Conservation (phyloP, 208 protist genomes). For the Trypanosoma mega region DNA sequence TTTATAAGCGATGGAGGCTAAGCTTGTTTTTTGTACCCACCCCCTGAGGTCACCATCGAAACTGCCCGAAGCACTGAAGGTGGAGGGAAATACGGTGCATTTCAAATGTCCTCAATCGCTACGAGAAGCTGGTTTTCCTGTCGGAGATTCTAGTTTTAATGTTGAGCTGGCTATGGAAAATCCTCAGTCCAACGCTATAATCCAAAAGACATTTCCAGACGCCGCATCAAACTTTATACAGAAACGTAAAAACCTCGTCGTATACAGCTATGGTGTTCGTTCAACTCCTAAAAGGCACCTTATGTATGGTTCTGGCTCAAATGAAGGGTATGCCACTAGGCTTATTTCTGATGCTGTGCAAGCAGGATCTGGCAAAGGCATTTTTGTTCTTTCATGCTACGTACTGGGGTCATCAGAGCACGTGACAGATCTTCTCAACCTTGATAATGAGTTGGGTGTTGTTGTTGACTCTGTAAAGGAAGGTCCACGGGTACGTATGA, state of each 20-base stretch:
- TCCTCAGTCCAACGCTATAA: constrained; percentile 36
- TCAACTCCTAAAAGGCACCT: constrained; percentile 83
- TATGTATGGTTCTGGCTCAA: constrained; percentile 58
- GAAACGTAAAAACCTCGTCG: constrained; percentile 76
- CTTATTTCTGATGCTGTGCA: constrained; percentile 65
- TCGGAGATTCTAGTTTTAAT: constrained; percentile 57
- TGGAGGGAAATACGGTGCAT: constrained; percentile 44
- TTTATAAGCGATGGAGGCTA: constrained; percentile 67
- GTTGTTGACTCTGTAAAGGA: constrained; percentile 90
- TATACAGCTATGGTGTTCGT: constrained; percentile 83
- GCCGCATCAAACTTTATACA: constrained; percentile 52
- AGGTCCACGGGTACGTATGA: constrained; percentile 76
- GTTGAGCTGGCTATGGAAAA: constrained; percentile 55
- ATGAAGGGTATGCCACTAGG: constrained; percentile 70
- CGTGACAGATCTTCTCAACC: constrained; percentile 77
- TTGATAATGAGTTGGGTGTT: constrained; percentile 76
- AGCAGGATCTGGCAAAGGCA: constrained; percentile 30
- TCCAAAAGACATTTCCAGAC: constrained; percentile 34
- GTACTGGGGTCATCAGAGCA: constrained; percentile 71
- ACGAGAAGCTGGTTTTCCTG: constrained; percentile 67
- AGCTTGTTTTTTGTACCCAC: constrained; percentile 69
- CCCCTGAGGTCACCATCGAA: constrained; percentile 33
- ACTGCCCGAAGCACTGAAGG: constrained; percentile 36
- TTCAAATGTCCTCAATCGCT: constrained; percentile 62
- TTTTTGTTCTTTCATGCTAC: constrained; percentile 78